Evolutionary conservation across 257 asterid genomes (phyloP).

Genomic region (Leonotis leonurus): DNA sequence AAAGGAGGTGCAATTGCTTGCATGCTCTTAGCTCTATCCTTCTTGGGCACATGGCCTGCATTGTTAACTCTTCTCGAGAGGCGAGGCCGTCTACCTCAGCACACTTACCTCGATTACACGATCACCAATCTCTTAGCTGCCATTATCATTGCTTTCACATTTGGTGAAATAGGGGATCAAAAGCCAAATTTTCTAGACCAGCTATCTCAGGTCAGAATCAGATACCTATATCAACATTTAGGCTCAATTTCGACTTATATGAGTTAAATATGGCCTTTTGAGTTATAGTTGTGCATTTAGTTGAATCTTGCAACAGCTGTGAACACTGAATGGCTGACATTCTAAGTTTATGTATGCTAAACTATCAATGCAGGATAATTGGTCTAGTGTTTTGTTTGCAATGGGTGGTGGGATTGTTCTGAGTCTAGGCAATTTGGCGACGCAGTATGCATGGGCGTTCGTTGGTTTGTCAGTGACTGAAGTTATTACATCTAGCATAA

Average conservation of each 20-base stretch:
- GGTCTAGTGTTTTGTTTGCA: slow-evolving; percentile 76
- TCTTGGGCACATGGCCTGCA: slow-evolving; percentile 99
- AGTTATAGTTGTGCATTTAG: background rate
- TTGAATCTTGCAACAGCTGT: too few relatives aligned
- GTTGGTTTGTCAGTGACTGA: slow-evolving; percentile 91
- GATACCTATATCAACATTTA: too few relatives aligned
- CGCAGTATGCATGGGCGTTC: slow-evolving; percentile 94
- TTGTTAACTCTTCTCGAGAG: slow-evolving; percentile 74
- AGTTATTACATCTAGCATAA: slow-evolving; percentile 76
- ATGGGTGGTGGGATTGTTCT: slow-evolving; percentile 88
- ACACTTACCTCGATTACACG: slow-evolving; percentile 86
- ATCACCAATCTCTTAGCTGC: slow-evolving; percentile 88
- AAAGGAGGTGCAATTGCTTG: slow-evolving; percentile 93
- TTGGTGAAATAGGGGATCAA: slow-evolving; percentile 68
- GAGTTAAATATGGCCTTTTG: background rate
- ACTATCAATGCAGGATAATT: slow-evolving; percentile 53
- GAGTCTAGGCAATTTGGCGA: slow-evolving; percentile 81
- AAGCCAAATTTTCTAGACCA: slow-evolving; percentile 69
- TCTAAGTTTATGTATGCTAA: background rate
- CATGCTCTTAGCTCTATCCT: slow-evolving; percentile 60
- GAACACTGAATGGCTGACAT: too few relatives aligned
- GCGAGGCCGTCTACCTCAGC: slow-evolving; percentile 95
- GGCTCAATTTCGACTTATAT: too few relatives aligned
- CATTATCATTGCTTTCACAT: slow-evolving; percentile 71
- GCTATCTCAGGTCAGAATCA: slow-evolving; percentile 54